Percentiles rank a stretch among this genome's conserved stretches.
Evolutionary conservation across 2,329 filamentous ascomycete genomes (phyloP).

Genomic region (Arthrobotrys megalospora): DNA sequence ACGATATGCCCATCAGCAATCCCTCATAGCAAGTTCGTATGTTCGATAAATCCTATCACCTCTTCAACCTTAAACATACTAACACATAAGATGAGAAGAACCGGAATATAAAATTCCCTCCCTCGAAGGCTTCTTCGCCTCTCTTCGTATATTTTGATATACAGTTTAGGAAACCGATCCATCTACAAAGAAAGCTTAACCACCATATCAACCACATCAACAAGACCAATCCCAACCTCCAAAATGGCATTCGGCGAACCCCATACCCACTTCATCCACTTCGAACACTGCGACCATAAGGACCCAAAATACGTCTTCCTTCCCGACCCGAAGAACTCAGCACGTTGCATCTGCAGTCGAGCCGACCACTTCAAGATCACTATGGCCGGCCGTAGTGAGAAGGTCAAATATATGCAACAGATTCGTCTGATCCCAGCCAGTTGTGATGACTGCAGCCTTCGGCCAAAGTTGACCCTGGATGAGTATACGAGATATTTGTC

Average conservation of each 20-base stretch:
- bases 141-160: no score
- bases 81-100: not conserved
- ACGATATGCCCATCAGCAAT: not conserved
- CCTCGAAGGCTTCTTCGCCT: not conserved
- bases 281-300: conserved; percentile 22
- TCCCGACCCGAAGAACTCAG: conserved; percentile 3
- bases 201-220: not conserved
- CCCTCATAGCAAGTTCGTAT: not conserved
- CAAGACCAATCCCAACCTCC: not conserved
- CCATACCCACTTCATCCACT: conserved; percentile 41
- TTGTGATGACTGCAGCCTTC: conserved; percentile 22
- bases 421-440: not conserved
- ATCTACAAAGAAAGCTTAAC: not conserved
- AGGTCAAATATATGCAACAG: not conserved
- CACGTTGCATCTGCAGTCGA: conserved; percentile 24
- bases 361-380: conserved; percentile 12
- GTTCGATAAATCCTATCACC: not conserved
- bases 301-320: conserved; percentile 28
- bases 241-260: conserved; percentile 35
- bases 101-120: not conserved
- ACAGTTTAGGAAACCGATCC: not conserved
- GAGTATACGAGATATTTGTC: conserved; percentile 35
- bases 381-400: not conserved
- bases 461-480: conserved; percentile 28
- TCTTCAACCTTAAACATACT: not conserved